Conservation (phyloP, 805 yeast genomes). For the Hanseniaspora singularis region DNA sequence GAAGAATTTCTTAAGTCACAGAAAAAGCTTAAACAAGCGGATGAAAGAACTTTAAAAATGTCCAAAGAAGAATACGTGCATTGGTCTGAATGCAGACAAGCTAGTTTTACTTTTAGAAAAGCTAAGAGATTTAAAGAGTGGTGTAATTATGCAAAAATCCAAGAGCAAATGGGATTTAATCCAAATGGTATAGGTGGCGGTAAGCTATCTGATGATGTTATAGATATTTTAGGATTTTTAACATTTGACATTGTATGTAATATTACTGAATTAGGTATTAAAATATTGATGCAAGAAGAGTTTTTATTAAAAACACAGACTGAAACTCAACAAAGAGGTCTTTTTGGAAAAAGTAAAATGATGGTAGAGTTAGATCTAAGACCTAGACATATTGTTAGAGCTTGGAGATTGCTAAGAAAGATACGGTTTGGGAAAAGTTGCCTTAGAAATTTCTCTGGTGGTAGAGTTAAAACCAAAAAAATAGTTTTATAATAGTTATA, state of each 20-base stretch:
- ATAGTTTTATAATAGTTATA: constrained; percentile 28
- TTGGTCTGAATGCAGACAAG: constrained; percentile 98
- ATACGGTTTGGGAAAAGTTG: constrained; percentile 48
- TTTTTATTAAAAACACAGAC: constrained; percentile 28
- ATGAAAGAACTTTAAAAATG: constrained; percentile 86
- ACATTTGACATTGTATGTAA: constrained; percentile 96
- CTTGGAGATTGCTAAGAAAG: constrained; percentile 70
- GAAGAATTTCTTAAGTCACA: constrained; percentile 83
- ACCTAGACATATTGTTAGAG: constrained; percentile 75
- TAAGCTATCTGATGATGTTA: constrained; percentile 89
- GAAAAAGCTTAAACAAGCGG: constrained; percentile 81
- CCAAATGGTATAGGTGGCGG: constrained; percentile 27
- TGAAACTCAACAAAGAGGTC: constrained; percentile 13
- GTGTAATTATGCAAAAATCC: constrained; percentile 75
- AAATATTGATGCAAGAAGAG: constrained; percentile 60
- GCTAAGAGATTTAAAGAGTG: constrained; percentile 91
- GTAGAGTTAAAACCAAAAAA: constrained; percentile 28
- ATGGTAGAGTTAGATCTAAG: constrained; percentile 28
- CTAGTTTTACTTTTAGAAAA: constrained; percentile 88
- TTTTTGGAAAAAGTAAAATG: constrained; percentile 9
- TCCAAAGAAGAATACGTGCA: constrained; percentile 95
- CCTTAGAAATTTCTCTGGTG: constrained; percentile 53
- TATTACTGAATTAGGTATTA: constrained; percentile 80
- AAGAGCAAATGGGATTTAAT: constrained; percentile 36
- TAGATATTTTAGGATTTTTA: constrained; percentile 86